Conservation (phyloP, 257 asterid genomes). For the Orobanche coerulescens region DNA sequence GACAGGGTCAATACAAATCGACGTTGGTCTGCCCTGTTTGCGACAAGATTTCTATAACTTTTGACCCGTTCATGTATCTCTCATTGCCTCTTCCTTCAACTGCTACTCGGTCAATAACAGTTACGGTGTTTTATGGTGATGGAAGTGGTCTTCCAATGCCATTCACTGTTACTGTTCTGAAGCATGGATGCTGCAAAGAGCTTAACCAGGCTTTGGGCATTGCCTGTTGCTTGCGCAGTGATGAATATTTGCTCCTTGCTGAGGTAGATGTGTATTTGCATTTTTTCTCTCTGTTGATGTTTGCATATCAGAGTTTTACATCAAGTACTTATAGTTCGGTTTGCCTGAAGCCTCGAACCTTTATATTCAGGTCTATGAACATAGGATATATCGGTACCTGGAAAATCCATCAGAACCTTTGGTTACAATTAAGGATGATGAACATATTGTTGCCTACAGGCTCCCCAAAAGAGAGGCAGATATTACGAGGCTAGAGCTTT, state of each 20-base stretch:
- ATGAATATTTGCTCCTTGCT: conserved; percentile 82
- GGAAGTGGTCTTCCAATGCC: conserved; percentile 94
- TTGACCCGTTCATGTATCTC: conserved; percentile 96
- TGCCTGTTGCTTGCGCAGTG: conserved; percentile 59
- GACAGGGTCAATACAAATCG: conserved; percentile 95
- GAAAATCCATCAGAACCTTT: conserved; percentile 73
- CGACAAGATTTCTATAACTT: conserved; percentile 78
- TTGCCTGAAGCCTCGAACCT: conserved; percentile 20
- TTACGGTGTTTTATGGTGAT: conserved; percentile 76
- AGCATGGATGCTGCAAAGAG: conserved; percentile 81
- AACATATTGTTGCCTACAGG: conserved; percentile 86
- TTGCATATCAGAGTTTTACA: conserved; percentile 4
- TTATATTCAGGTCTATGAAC: conserved; percentile 66
- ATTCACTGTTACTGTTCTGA: conserved; percentile 64
- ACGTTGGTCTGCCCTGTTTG: conserved; percentile 89
- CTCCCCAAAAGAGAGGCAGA: conserved; percentile 51
- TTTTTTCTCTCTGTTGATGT: conserved; percentile 13
- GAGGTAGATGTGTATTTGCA: conserved; percentile 47
- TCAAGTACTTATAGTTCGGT: conserved; percentile 4
- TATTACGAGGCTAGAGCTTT: conserved; percentile 65
- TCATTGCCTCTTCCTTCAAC: conserved; percentile 95
- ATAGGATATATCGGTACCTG: conserved; percentile 64
- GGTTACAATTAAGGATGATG: conserved; percentile 72
- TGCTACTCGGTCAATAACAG: conserved; percentile 68
- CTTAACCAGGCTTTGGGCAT: conserved; percentile 57